Base-by-base conservation (phyloP, 352 stramenopile genomes). In the Hyaloperonospora brassicae region DNA sequence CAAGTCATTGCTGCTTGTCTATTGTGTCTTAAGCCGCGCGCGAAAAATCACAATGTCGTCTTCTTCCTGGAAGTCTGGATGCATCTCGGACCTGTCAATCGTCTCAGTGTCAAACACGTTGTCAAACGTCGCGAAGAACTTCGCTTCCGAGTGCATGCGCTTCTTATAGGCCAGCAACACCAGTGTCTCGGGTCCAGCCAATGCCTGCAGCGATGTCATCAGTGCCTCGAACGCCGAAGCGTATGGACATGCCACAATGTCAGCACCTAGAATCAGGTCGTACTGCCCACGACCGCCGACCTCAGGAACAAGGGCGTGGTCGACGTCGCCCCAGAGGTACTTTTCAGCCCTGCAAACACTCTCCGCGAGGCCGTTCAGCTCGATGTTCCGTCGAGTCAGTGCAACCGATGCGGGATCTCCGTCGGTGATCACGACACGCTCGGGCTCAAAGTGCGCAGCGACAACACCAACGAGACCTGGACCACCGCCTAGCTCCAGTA, bases 191-290 rank as follows among this genome's bases (percentile, higher is more conserved):
- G 59, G 39, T 2, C 59, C 53, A 27, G 67, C 64, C 14, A 92
- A 55, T 53, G 72, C 50, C 17, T 55, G 30, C 13, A 93, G 72
- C 13, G 78, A 83, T 43, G 49, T 35, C 8, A 91, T 65, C 6
- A 93, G 59, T 23, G 65, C 68, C 12, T 85, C 66, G 55, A 91
- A 91, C 0, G 77, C 77, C 11, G 52, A 70, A 10, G 64, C 80
- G 57, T 93, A 93, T 40, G 83, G 83, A 57, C 83, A 93, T 9
- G 83, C 83, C 50, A 89, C 75, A 55, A 93, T 91, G 50, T 93
- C 83, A 2, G 80, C 79, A 35, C 83, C 83, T 7, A 93, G 43
- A 38, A 93, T 73, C 40, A 93, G 67, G 49, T 93, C 83, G 52
- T 76, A 91, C 48, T 63, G 7, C 31, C 52, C 17, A 30, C 25